Percentiles rank a stretch among this genome's conserved stretches.
Evolutionary conservation across 495 filamentous ascomycete species (phyloP).

Genomic region (Pseudomonodictys pantanalensis): DNA sequence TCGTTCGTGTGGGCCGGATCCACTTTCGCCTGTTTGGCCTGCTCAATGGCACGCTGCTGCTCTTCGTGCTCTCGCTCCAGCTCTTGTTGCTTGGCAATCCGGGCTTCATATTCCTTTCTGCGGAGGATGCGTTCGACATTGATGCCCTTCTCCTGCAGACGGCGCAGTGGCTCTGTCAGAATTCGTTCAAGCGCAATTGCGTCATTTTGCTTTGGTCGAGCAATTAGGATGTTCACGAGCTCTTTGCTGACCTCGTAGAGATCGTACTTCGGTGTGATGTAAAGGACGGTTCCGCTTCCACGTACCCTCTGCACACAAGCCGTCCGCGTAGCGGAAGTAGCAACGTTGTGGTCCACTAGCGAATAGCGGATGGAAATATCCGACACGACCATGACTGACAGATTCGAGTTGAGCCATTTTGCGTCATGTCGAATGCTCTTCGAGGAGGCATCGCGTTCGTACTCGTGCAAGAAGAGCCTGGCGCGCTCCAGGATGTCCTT

Average conservation of each 20-base stretch:
- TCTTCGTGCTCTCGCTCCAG: slow-evolving; percentile 65
- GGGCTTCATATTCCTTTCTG: slow-evolving; percentile 76
- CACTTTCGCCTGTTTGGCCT: slow-evolving; percentile 54
- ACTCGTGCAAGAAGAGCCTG: slow-evolving; percentile 82
- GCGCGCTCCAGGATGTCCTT: slow-evolving; percentile 81
- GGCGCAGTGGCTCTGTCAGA: slow-evolving; percentile 72
- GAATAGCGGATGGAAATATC: slow-evolving; percentile 65
- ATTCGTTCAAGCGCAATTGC: slow-evolving; percentile 84
- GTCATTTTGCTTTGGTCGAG: slow-evolving; percentile 79
- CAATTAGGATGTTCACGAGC: slow-evolving; percentile 72
- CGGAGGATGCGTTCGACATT: slow-evolving; percentile 91
- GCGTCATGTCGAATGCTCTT: slow-evolving; percentile 70
- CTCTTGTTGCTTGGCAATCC: slow-evolving; percentile 76
- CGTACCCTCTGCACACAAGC: slow-evolving; percentile 65
- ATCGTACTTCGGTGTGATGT: slow-evolving; percentile 65
- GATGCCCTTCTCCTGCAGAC: slow-evolving; percentile 78
- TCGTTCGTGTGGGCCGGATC: slow-evolving; percentile 39
- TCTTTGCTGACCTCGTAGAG: slow-evolving; percentile 86
- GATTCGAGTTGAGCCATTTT: slow-evolving; percentile 84
- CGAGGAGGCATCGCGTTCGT: slow-evolving; percentile 48
- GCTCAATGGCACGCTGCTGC: slow-evolving; percentile 62
- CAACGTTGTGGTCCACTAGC: slow-evolving; percentile 60
- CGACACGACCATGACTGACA: slow-evolving; percentile 73
- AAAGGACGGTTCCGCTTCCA: slow-evolving; percentile 52
- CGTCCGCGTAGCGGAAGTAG: slow-evolving; percentile 2